phyloP scores from a whole-genome alignment of 306 rosid genomes.

The Rubus idaeus region DNA sequence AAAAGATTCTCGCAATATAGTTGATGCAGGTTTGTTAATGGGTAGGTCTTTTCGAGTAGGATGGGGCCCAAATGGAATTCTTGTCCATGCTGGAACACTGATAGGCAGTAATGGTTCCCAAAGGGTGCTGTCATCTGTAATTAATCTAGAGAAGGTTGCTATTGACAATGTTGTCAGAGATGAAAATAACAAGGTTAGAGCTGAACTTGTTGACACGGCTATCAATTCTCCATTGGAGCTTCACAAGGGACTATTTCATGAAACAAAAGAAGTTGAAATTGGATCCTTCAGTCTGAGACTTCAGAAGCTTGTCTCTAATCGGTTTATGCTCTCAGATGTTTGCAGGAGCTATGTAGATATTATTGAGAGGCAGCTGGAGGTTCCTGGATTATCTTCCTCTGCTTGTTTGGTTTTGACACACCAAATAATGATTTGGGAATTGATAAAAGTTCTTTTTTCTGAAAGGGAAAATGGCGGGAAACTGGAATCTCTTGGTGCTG shows the following conservation, averaged over 20 bases:
- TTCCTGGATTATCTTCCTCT: constrained; percentile 66
- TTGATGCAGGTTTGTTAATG: constrained; percentile 98
- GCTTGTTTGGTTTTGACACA: constrained; percentile 64
- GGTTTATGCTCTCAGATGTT: constrained; percentile 64
- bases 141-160: constrained; percentile 85
- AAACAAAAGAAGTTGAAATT: constrained; percentile 52
- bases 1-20: constrained; percentile 61
- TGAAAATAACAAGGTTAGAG: constrained; percentile 65
- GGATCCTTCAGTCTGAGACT: constrained; percentile 72
- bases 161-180: constrained; percentile 83
- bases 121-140: constrained; percentile 64
- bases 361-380: constrained; percentile 73
- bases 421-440: constrained; percentile 93
- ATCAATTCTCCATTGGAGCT: constrained; percentile 70
- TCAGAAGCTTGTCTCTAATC: constrained; percentile 66
- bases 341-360: constrained; percentile 74
- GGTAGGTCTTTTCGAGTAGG: constrained; percentile 96
- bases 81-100: constrained; percentile 77
- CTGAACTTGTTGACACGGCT: constrained; percentile 67
- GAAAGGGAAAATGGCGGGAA: constrained; percentile 55
- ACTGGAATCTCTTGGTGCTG: constrained; percentile 56
- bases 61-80: constrained; percentile 97
- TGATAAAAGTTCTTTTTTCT: constrained; percentile 88
- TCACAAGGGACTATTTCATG: constrained; percentile 72
- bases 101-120: constrained; percentile 52